These are phyloP conservation scores for Pleomassaria siparia DNA, from an alignment of 2,329 filamentous ascomycete species.

Conservation along the genomic window DNA sequence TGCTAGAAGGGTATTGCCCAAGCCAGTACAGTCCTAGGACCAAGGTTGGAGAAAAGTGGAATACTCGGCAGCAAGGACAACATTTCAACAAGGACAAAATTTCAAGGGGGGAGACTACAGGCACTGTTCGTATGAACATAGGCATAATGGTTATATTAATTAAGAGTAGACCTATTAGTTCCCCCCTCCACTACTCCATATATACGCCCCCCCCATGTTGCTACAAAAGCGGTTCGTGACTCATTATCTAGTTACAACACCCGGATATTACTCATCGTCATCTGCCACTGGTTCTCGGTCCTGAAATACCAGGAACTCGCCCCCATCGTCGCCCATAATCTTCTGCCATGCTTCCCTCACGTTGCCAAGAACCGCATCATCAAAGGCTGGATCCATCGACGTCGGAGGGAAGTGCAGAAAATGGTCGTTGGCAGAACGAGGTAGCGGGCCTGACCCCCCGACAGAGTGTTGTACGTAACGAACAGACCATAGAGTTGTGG, in stretches of 20 bases:
- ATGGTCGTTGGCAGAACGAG: conserved; percentile 42
- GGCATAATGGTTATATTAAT: too few species aligned
- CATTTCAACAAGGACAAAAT: too few species aligned
- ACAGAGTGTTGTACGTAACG: conserved; percentile 52
- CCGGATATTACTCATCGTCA: conserved; percentile 44
- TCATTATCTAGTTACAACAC: neutral
- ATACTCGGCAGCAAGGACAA: too few species aligned
- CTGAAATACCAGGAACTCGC: conserved; percentile 74
- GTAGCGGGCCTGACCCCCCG: conserved; percentile 17
- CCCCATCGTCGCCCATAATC: conserved; percentile 57
- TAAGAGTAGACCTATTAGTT: too few species aligned
- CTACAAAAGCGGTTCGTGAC: neutral
- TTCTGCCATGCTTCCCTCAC: conserved; percentile 72
- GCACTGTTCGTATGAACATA: too few species aligned
- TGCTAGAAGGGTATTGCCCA: too few species aligned
- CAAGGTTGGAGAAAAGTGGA: too few species aligned
- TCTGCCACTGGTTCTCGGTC: conserved; percentile 71
- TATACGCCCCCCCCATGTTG: too few species aligned
- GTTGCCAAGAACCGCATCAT: conserved; percentile 67
- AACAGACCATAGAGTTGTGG: conserved; percentile 54
- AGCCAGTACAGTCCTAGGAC: too few species aligned
- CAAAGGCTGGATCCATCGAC: conserved; percentile 69
- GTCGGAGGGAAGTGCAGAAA: conserved; percentile 61
- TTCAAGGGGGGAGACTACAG: too few species aligned
- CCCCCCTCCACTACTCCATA: too few species aligned